Evolutionary conservation across 352 stramenopile species (phyloP).

Genomic region (Pythium biforme): DNA sequence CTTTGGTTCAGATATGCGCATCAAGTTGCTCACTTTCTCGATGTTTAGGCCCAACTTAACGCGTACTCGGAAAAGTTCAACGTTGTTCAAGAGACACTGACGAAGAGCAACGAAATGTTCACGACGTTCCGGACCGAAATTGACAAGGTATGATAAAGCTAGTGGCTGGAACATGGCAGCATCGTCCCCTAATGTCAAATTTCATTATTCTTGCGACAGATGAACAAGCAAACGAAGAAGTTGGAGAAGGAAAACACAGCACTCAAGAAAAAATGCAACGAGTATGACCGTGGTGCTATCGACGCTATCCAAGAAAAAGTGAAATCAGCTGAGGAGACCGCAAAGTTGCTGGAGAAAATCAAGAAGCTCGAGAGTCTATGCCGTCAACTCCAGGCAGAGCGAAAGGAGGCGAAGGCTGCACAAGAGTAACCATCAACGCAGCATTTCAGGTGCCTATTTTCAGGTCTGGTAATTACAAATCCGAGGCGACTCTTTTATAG

Average conservation of each 20-base stretch:
- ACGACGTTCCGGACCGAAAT: slow-evolving; percentile 82
- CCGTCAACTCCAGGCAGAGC: slow-evolving; percentile 78
- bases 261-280: slow-evolving; percentile 78
- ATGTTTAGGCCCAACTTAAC: slow-evolving; percentile 54
- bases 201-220: slow-evolving; percentile 20
- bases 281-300: slow-evolving; percentile 78
- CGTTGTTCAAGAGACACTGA: slow-evolving; percentile 79
- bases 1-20: background rate
- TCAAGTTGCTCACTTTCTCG: background rate
- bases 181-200: no score
- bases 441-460: slow-evolving; percentile 21
- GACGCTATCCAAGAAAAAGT: slow-evolving; percentile 77
- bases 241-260: slow-evolving; percentile 83
- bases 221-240: slow-evolving; percentile 86
- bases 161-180: no score
- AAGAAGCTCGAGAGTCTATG: slow-evolving; percentile 83
- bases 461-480: slow-evolving; percentile 16
- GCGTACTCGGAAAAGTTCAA: slow-evolving; percentile 88
- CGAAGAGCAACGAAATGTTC: slow-evolving; percentile 88
- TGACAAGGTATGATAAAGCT: slow-evolving; percentile 53
- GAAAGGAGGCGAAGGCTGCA: slow-evolving; percentile 69
- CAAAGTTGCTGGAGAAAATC: slow-evolving; percentile 80
- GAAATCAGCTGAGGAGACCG: slow-evolving; percentile 47
- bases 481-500: slow-evolving; percentile 8
- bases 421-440: slow-evolving; percentile 12